Evolutionary conservation across 345 rosid species (phyloP), one percentile per base, ranked within the genome.

Genomic region (Rhodomyrtus tomentosa): DNA sequence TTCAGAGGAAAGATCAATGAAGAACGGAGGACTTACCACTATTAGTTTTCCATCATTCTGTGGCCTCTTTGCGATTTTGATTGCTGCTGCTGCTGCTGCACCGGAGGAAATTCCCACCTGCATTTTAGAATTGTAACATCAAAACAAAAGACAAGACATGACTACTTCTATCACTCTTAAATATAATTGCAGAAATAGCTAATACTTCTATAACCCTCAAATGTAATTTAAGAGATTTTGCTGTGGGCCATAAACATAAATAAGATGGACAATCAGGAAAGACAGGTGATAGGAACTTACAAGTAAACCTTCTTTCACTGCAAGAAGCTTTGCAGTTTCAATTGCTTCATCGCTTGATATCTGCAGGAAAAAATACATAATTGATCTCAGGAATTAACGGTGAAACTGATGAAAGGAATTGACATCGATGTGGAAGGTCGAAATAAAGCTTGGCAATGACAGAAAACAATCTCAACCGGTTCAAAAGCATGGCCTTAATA

Each of bases 61-160:
- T 38, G 95, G 96, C 86, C 91, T 90, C 93, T 93, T 95, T 27
- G 98, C 98, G 82, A 93, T 89, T 86, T 89, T 91, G 50, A 96
- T 92, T 82, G 97, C 98, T 29, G 98, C 98, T 1, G 94, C 93
- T 0, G 99, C 90, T 8, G 95, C 98, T 5, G 95, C 98, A 54
- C 99, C 99, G 0, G 99, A 96, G 84, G 98, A 96, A 87, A 96
- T 94, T 53, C 99, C 99, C 36, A 93, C 98, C 98, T 96, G 88
- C 80, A 85, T 81, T 81, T 50, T 1, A n/a, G 22, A 49, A 49
- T 4, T 27, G 52, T 4, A 52, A 81, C 55, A 14, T 81, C 82
- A 50, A 51, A 49, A 50, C 55, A 45, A 45, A 12, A 80, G 82
- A 81, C 38, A 52, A 81, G 22, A 50, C 52, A 5, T 0, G 4